Base-by-base conservation (phyloP, 148 eudicot genomes). In the Rhododendron simsii region DNA sequence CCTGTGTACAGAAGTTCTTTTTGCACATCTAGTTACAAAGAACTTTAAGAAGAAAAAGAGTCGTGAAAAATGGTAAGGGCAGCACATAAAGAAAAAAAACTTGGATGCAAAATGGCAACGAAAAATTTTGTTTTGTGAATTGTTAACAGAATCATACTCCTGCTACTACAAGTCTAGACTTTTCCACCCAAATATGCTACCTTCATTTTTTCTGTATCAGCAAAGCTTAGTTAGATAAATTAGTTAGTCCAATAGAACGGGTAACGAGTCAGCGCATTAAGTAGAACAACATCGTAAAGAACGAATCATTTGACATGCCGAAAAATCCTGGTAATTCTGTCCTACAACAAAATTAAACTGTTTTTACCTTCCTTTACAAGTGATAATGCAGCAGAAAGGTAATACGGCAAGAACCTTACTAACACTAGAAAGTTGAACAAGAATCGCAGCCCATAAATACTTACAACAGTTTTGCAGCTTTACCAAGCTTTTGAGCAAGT, bases 391-490 rank as follows among this genome's bases (percentile, higher is more conserved):
- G 71, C 33, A 67, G 14, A 67, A 67, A 67, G 33, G 33, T 26
- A 67, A 12, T 12, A 67, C 1, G 74, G 35, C 28, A 26, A 67
- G 74, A 26, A 10, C n/a, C 26, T 65, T 30, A 75, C 45, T 13
- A 37, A 74, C 21, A 74, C 14, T 13, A 23, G 21, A 35, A 33
- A 76, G 45, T 44, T 21, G 20, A 23, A 47, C 59, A 47, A n/a
- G 26, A 79, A 47, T 45, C n/a, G 81, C 33, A 47, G n/a, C 51
- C 33, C 18, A 48, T 33, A 47, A 47, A 50, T 12, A 79, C 10
- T 78, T 12, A 2, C 81, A 47, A n/a, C 14, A 47, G 81, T 13
- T 78, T 78, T 78, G 81, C 81, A 78, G 81, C 81, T 23, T 78
- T n/a, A 78, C 35, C 26, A 41, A 77, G 50, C 51, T 75, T 77